Base-by-base conservation (phyloP, 192 early-diverging fungal species). In the Umbelopsis sp. region DNA sequence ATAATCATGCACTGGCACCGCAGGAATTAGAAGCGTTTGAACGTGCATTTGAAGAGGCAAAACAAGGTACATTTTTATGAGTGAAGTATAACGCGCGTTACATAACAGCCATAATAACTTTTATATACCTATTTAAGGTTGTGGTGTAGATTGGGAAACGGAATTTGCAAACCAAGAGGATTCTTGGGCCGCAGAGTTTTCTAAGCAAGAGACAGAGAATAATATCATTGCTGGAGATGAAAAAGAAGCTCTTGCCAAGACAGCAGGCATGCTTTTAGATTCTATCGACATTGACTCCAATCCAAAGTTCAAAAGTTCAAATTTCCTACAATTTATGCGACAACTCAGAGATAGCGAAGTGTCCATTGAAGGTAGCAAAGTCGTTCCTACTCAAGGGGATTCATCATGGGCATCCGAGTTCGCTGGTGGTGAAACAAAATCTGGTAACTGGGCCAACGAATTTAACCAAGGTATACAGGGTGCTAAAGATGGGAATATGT, bases 281-380 rank as follows among this genome's bases (percentile, higher is more conserved):
- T 86, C 89, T 34, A 91, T 98, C 20, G 77, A 87, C 34, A 79
- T 74, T n/a, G 83, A 90, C 5, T 81, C 86, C 45, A 97, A 98
- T 68, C 95, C 97, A 34, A 98, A 98, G 81, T 96, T 99, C 73
- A 90, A 92, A 71, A 87, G 92, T 66, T 97, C 94, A 17, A 88
- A 93, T 45, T 99, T 99, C 71, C 79, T 98, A 81, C 87, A 85
- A 14, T 91, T 99, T 77, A 98, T 99, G 95, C 85, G 93, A 67
- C 87, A 95, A 74, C 82, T 99, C 50, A 86, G 94, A 21, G 94
- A 99, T 83, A 83, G 89, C 21, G 90, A 97, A 77, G 87, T 97
- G 1, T 87, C 86, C 6, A 93, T 99, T 53, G 92, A 93, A 69
- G 94, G 93, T 36, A 91, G 97, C 72, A 93, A 96, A 78, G 82